Evolutionary conservation across 345 rosid species (phyloP).

Genomic region (Brassica juncea): DNA sequence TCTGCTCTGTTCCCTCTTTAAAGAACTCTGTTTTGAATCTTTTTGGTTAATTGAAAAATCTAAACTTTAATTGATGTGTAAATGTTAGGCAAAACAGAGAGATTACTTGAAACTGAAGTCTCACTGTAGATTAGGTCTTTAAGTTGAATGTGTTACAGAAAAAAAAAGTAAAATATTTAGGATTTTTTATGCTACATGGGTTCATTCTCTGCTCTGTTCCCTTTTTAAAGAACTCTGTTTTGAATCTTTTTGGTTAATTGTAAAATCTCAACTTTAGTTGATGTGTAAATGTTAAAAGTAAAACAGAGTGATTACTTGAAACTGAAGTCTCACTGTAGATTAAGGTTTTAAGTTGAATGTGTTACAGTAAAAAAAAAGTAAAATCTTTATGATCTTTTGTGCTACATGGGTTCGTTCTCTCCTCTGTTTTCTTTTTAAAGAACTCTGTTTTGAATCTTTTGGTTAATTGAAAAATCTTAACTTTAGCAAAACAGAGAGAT

Average conservation of each 20-base stretch:
- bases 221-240: background rate
- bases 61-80: background rate
- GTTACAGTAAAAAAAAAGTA: background rate
- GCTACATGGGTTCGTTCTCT: slow-evolving; percentile 69
- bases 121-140: background rate
- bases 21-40: background rate
- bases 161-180: background rate
- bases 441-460: background rate
- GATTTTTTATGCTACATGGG: slow-evolving; percentile 66
- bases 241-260: background rate
- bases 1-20: background rate
- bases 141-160: background rate
- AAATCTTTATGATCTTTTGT: slow-evolving; percentile 19
- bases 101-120: background rate
- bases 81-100: background rate
- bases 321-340: background rate
- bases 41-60: background rate
- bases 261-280: background rate
- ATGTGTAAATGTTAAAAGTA: background rate
- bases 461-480: background rate
- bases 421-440: background rate
- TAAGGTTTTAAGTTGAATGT: background rate
- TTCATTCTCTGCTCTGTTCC: slow-evolving; percentile 25
- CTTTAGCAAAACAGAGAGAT: background rate
- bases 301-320: background rate